These are phyloP conservation scores for Xerocomus amazonicus DNA, from an alignment of 1,284 basidiomycete species.

Conservation along the genomic window DNA sequence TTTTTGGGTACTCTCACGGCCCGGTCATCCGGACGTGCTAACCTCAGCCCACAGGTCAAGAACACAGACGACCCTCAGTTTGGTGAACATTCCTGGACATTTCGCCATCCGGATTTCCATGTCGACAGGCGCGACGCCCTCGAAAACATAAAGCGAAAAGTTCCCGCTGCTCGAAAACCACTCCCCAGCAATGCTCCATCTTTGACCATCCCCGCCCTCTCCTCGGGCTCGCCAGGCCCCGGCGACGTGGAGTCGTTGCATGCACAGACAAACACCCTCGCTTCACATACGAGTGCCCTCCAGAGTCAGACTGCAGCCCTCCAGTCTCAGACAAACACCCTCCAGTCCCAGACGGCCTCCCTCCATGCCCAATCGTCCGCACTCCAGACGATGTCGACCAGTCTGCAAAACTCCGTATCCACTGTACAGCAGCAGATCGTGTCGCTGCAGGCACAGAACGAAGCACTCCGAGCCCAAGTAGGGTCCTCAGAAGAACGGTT, in stretches of 20 bases:
- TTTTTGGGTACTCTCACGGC: conserved; percentile 8
- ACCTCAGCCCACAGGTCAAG: conserved; percentile 48
- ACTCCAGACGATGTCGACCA: conserved; percentile 26
- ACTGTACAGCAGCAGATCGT: conserved; percentile 26
- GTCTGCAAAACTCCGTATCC: conserved; percentile 26
- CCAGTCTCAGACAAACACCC: conserved; percentile 26
- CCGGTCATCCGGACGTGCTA: conserved; percentile 5
- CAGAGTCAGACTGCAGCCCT: conserved; percentile 24
- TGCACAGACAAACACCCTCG: conserved; percentile 22
- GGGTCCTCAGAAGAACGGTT: conserved; percentile 57
- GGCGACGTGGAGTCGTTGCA: conserved; percentile 31
- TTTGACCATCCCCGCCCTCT: conserved; percentile 35
- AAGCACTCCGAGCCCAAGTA: conserved; percentile 46
- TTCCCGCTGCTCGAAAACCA: conserved; percentile 68
- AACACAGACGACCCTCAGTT: conserved; percentile 77
- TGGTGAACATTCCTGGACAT: conserved; percentile 92
- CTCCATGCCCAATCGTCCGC: conserved; percentile 28
- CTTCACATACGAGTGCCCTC: conserved; percentile 26
- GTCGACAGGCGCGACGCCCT: conserved; percentile 81
- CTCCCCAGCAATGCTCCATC: conserved; percentile 20
- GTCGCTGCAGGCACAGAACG: conserved; percentile 29
- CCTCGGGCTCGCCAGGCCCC: conserved; percentile 31
- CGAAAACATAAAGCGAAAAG: conserved; percentile 94
- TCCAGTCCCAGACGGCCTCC: conserved; percentile 31
- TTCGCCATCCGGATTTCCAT: conserved; percentile 92